phyloP scores from a whole-genome alignment of 768 basidiomycete species.

The Kwoniella newhampshirensis region DNA sequence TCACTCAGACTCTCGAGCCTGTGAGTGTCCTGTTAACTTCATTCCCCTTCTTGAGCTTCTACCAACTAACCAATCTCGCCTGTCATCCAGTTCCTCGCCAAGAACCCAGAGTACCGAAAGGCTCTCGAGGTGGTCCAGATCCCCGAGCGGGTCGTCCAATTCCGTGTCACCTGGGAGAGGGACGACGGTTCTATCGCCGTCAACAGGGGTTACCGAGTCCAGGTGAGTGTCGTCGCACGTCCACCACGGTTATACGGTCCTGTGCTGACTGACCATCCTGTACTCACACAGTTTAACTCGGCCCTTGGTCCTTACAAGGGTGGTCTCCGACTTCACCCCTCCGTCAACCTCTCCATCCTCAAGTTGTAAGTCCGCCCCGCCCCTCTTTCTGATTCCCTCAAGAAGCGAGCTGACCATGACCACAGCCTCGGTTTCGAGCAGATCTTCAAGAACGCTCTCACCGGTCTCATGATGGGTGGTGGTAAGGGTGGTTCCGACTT shows the following conservation, averaged over 20 bases:
- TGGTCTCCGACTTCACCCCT: conserved; percentile 73
- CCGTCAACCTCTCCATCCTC: conserved; percentile 76
- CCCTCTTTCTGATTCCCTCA: background rate
- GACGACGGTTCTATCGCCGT: conserved; percentile 66
- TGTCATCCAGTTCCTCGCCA: conserved; percentile 59
- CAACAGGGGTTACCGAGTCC: conserved; percentile 72
- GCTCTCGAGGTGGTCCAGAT: conserved; percentile 64
- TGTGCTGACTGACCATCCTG: background rate
- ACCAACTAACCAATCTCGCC: background rate
- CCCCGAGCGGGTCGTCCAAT: conserved; percentile 59
- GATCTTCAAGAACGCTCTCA: conserved; percentile 76
- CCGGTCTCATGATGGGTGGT: conserved; percentile 73
- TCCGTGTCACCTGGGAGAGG: conserved; percentile 77
- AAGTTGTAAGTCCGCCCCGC: conserved; percentile 59
- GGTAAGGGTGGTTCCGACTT: conserved; percentile 79
- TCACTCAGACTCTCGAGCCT: conserved; percentile 63
- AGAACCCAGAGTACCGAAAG: conserved; percentile 67
- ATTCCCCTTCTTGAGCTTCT: background rate
- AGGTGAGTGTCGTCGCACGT: conserved; percentile 55
- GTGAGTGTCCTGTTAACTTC: conserved; percentile 24
- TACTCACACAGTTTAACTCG: conserved; percentile 64
- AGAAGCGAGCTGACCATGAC: background rate
- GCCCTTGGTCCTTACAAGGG: conserved; percentile 77
- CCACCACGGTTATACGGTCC: background rate
- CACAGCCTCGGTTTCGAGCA: conserved; percentile 71